Conservation (phyloP, 352 stramenopile species). For the Poterioochromonas sp. region DNA sequence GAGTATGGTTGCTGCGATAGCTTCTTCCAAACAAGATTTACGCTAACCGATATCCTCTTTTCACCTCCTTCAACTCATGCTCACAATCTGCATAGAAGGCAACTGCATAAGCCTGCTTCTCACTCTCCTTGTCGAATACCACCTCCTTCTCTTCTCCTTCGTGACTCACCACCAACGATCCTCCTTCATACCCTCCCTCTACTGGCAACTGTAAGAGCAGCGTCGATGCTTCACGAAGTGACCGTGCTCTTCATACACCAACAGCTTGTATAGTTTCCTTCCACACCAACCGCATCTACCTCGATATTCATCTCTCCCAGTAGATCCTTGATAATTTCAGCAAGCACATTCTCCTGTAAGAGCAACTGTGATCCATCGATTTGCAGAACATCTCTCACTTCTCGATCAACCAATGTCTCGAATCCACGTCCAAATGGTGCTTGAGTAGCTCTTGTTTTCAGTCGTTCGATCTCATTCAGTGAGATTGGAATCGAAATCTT, state of each 20-base stretch:
- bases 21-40: too few species aligned
- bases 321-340: background rate
- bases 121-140: too few species aligned
- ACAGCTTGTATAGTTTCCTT: background rate
- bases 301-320: background rate
- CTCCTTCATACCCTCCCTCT: background rate
- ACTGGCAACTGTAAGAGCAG: background rate
- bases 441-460: background rate
- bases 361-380: background rate
- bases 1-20: too few species aligned
- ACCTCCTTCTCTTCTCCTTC: too few species aligned
- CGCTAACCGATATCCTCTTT: too few species aligned
- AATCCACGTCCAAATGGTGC: background rate
- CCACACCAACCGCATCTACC: background rate
- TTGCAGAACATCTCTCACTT: background rate
- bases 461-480: background rate
- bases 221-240: background rate
- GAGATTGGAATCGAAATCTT: background rate
- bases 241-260: background rate
- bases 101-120: too few species aligned
- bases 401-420: background rate
- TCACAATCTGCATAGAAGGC: too few species aligned
- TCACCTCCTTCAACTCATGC: too few species aligned
- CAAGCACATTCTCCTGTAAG: background rate
- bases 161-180: too few species aligned